phyloP scores from a whole-genome alignment of 352 stramenopile genomes.

The Globisporangium takayamanum region DNA sequence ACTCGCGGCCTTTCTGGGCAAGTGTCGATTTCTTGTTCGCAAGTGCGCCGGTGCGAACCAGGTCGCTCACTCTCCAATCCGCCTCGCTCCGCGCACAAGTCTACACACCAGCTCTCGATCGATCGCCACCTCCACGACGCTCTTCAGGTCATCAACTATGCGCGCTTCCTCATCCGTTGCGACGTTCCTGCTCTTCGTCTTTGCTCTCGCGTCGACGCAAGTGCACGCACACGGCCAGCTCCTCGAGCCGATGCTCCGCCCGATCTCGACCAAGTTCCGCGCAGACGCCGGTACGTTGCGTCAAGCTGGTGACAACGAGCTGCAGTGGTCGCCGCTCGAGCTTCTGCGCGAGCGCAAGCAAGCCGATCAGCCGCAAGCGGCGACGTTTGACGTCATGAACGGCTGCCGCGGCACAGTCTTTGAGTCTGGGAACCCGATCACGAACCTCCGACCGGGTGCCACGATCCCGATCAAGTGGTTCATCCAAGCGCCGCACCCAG shows the following conservation, averaged over 20 bases:
- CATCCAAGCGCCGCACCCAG: conserved; percentile 53
- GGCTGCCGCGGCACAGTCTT: conserved; percentile 52
- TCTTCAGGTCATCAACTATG: too few relatives aligned
- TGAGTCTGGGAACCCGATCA: conserved; percentile 36
- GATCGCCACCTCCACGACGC: too few relatives aligned
- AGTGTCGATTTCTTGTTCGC: too few relatives aligned
- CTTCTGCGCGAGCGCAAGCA: conserved; percentile 47
- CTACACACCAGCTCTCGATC: too few relatives aligned
- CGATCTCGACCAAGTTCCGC: conserved; percentile 28
- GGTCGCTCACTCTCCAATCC: too few relatives aligned
- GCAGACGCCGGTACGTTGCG: conserved; percentile 34
- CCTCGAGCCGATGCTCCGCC: conserved; percentile 12
- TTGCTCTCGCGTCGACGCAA: too few relatives aligned
- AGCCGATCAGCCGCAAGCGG: conserved; percentile 26
- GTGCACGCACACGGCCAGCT: conserved; percentile 21
- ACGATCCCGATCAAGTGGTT: conserved; percentile 42
- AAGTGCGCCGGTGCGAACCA: too few relatives aligned
- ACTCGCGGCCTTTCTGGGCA: too few relatives aligned
- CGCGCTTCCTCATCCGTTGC: too few relatives aligned
- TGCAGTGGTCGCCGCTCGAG: conserved; percentile 46
- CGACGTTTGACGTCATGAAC: conserved; percentile 55
- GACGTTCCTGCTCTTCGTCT: too few relatives aligned
- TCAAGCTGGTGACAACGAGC: conserved; percentile 41
- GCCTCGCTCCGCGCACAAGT: too few relatives aligned
- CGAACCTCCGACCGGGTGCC: conserved; percentile 28